A percentile compares a stretch with the other conserved stretches of the same genome.
Evolutionary conservation across 2,329 filamentous ascomycete species (phyloP).

Genomic region (Curvularia spicifera): DNA sequence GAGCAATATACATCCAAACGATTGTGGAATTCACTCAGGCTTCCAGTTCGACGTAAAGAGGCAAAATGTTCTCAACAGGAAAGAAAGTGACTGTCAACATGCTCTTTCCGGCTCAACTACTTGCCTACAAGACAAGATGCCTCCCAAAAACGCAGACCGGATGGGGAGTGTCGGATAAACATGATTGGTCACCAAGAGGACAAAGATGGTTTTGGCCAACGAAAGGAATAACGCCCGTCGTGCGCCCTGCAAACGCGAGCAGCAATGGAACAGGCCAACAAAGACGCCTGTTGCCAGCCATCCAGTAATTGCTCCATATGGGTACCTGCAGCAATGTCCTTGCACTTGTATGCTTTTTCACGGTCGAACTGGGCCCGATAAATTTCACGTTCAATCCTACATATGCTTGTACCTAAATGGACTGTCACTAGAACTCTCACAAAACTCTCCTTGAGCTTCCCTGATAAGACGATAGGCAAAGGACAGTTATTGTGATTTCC

Average conservation of each 20-base stretch:
- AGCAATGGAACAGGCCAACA: neutral
- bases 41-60: neutral
- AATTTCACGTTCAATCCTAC: neutral
- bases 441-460: neutral
- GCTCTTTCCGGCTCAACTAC: neutral
- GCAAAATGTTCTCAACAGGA: neutral
- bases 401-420: neutral
- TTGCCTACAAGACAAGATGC: neutral
- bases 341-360: slow-evolving; percentile 1
- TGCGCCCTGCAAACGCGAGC: neutral
- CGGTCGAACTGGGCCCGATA: neutral
- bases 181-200: neutral
- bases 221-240: neutral
- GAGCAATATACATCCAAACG: neutral
- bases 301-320: neutral
- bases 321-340: neutral
- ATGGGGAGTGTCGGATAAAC: neutral
- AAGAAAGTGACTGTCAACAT: neutral
- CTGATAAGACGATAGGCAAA: neutral
- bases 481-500: neutral
- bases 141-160: slow-evolving; percentile 4
- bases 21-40: neutral
- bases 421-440: neutral
- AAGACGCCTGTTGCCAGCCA: neutral
- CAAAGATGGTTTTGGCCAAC: neutral